Evolutionary conservation across 805 yeast species (phyloP).

Genomic region (Cyberlindnera maritima): DNA sequence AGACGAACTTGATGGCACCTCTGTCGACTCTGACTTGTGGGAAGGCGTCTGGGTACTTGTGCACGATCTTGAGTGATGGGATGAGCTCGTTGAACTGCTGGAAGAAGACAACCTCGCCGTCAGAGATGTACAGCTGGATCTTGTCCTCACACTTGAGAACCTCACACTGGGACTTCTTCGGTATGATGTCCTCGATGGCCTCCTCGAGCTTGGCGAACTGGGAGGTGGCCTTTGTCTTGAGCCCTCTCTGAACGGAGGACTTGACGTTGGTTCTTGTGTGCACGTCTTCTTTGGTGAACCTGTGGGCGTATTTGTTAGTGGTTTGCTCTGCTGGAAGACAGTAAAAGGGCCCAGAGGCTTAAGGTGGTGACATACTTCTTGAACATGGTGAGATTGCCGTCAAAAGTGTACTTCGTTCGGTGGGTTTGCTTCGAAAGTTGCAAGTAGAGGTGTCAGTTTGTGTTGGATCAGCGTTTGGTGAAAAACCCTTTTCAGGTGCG

Average conservation of each 20-base stretch:
- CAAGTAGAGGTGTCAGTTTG: background rate
- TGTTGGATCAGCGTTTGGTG: background rate
- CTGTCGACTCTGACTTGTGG: constrained; percentile 89
- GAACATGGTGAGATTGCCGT: constrained; percentile 36
- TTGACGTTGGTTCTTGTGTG: constrained; percentile 90
- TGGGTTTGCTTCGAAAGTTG: background rate
- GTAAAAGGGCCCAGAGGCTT: background rate
- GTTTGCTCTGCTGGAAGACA: too few species aligned
- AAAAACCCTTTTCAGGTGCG: constrained; percentile 1
- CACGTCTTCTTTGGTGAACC: constrained; percentile 80
- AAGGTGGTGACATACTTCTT: constrained; percentile 37
- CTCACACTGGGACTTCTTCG: constrained; percentile 82
- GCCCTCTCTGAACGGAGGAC: constrained; percentile 90
- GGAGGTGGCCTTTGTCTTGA: constrained; percentile 67
- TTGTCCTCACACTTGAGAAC: constrained; percentile 87
- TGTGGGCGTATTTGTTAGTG: constrained; percentile 18
- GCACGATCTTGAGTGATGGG: constrained; percentile 74
- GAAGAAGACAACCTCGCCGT: constrained; percentile 69
- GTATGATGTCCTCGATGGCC: constrained; percentile 76
- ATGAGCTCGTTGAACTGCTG: constrained; percentile 79
- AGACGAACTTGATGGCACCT: constrained; percentile 92
- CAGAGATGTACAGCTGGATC: constrained; percentile 72
- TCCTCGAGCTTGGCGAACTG: constrained; percentile 76
- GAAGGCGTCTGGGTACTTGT: constrained; percentile 77
- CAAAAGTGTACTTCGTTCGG: background rate